Percentiles rank a stretch among this genome's conserved stretches.
phyloP scores from a whole-genome alignment of 1,284 basidiomycete species.

The Melampsora larici-populina region DNA sequence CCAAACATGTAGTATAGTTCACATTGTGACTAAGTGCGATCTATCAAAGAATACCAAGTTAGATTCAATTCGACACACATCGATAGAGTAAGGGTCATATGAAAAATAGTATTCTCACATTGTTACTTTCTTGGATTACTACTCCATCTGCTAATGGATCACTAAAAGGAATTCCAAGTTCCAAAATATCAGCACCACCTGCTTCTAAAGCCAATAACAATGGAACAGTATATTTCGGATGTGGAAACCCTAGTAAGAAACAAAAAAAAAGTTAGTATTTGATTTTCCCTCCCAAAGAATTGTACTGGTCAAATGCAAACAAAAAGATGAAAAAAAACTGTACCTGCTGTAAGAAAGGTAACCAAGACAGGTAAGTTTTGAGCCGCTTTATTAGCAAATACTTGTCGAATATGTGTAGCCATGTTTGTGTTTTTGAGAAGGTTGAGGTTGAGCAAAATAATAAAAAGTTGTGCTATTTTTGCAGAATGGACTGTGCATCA shows the following conservation, averaged over 20 bases:
- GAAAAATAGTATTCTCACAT: conserved; percentile 59
- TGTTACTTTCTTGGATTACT: conserved; percentile 86
- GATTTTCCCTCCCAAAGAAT: not conserved
- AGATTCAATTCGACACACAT: not conserved
- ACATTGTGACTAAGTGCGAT: conserved; percentile 75
- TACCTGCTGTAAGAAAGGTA: conserved; percentile 84
- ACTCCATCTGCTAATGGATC: conserved; percentile 94
- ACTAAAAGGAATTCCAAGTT: conserved; percentile 92
- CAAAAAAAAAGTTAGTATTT: not conserved
- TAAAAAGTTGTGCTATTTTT: too few relatives aligned
- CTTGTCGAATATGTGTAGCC: conserved; percentile 18
- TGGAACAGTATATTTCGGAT: conserved; percentile 68
- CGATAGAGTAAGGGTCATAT: not conserved
- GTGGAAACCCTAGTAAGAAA: conserved; percentile 51
- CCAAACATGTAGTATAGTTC: conserved; percentile 71
- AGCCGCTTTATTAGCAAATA: conserved; percentile 40
- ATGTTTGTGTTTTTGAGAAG: conserved; percentile 4
- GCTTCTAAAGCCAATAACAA: conserved; percentile 84
- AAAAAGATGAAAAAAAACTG: not conserved
- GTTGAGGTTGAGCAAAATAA: not conserved
- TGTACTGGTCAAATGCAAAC: too few relatives aligned
- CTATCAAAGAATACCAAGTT: conserved; percentile 56
- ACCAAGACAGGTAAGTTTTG: conserved; percentile 50
- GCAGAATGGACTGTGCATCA: too few relatives aligned
- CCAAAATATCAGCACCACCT: conserved; percentile 91